Base-by-base conservation (phyloP, 2,329 filamentous ascomycete species). In the Exophiala mesophila region DNA sequence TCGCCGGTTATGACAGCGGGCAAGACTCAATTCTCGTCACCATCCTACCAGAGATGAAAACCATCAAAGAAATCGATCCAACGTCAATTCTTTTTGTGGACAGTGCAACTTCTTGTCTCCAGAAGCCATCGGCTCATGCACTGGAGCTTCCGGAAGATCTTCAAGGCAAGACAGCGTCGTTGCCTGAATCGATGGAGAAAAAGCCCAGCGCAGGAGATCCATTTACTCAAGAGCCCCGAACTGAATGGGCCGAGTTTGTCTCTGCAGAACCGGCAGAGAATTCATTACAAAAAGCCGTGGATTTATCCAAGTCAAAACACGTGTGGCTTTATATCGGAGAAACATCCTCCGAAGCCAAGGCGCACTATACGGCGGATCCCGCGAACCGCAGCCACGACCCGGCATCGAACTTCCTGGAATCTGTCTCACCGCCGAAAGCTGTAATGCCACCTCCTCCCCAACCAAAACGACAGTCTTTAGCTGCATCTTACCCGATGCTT, bases 291-390 rank as follows among this genome's bases (percentile, higher is more conserved):
- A 74, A 72, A 59, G 85, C 82, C 64, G 70, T 94, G 44, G 80
- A 94, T 57, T 63, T 95, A 6, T 66, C 66, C 47, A 85, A 84
- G 60, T 73, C 81, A 12, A 77, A 90, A 48, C 82, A 86, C 59
- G 63, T 95, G 13, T 97, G 89, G 87, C 78, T 88, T 66, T 97
- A 96, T 62, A 74, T 98, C 47, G 87, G 87, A 21, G 80, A 80
- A 61, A 78, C 76, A 15, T 97, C 90, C 16, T 96, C 90, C 5
- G 90, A 97, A 59, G 85, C 88, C 40, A 88, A 83, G 63, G 83
- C 88, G 18, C 88, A 94, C 61, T 98, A 92, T 65, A 94, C 89
- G 3, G 85, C 92, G 57, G 81, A 94, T 64, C 78, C 76, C 31
- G 68, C 65, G 45, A 71, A 70, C 44, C 53, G 56, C 46, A 55